These are phyloP conservation scores for Fraxinus quadrangulata DNA, from an alignment of 257 asterid genomes.

Conservation along the genomic window DNA sequence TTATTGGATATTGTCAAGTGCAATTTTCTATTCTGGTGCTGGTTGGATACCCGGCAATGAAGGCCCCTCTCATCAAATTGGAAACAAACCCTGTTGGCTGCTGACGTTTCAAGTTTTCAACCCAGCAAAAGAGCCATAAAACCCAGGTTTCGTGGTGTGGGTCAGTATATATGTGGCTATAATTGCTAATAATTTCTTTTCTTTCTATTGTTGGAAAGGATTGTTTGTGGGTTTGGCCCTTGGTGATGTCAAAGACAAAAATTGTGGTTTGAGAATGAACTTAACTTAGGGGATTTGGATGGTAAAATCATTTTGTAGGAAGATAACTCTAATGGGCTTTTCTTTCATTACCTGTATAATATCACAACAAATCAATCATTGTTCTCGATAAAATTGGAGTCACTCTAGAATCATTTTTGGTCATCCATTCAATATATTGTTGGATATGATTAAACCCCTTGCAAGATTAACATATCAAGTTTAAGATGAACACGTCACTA, in stretches of 20 bases:
- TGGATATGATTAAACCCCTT: background rate
- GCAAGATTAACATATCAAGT: background rate
- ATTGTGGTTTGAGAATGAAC: conserved; percentile 11
- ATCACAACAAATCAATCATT: too few relatives aligned
- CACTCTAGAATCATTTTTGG: too few relatives aligned
- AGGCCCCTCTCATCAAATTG: conserved; percentile 29
- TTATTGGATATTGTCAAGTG: conserved; percentile 16
- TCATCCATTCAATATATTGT: too few relatives aligned
- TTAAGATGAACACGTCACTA: background rate
- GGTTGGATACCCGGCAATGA: conserved; percentile 37
- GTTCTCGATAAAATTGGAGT: too few relatives aligned
- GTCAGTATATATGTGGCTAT: conserved; percentile 30
- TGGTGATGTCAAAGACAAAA: conserved; percentile 8
- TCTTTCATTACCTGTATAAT: too few relatives aligned
- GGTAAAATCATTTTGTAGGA: too few relatives aligned
- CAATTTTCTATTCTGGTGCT: conserved; percentile 9
- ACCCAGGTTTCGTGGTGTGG: conserved; percentile 52
- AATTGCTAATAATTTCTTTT: conserved; percentile 17
- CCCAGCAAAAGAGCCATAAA: conserved; percentile 25
- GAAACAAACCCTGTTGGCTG: conserved; percentile 31
- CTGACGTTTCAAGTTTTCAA: background rate
- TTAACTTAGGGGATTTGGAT: background rate
- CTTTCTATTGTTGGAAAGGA: conserved; percentile 27
- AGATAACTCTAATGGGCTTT: too few relatives aligned
- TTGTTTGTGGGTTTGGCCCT: conserved; percentile 23